Evolutionary conservation across 805 yeast species (phyloP), one percentile per base, ranked within the genome.

Genomic region (Wickerhamomyces alni): DNA sequence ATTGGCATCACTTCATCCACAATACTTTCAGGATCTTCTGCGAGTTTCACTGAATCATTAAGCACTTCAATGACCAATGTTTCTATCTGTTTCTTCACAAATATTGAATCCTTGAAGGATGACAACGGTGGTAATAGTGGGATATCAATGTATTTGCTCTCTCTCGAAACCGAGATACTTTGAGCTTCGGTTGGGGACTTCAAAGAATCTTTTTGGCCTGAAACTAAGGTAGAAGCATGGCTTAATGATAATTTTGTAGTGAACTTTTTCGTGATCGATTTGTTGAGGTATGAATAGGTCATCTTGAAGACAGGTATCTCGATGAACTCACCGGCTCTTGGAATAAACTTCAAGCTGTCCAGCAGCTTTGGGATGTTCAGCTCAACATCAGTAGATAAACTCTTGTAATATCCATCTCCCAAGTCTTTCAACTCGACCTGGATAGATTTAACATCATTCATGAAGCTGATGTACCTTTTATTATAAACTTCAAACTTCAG

Each of bases 1-100:
- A 31, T 31, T 9, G 25, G 13, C 17, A 19, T 31, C 7, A 21
- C 12, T 18, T 18, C 11, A 13, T 10, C 5, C n/a, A 5, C 28
- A 10, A 11, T 5, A 11, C 12, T 13, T 11, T 26, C 28, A 9
- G 28, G 5, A 16, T 30, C 15, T 5, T 18, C 17, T 17, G 9
- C n/a, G 4, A 10, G 3, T 21, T n/a, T 19, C 7, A 31, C 17
- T 6, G 11, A 7, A 13, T n/a, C 34, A 12, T 21, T 17, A 17
- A 17, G 28, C 5, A 11, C 29, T 18, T 7, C 5, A 8, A 61
- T 43, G 4, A 65, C 48, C 9, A 59, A 33, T 16, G 63, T 36
- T 41, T 69, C 72, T 4, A 66, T 59, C 39, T 64, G 59, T 29
- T 66, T 52, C 42, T 60, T 58, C 1, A 66, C 59, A 41, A 57